phyloP scores from a whole-genome alignment of 768 basidiomycete genomes.

The Lyophyllum shimeji region DNA sequence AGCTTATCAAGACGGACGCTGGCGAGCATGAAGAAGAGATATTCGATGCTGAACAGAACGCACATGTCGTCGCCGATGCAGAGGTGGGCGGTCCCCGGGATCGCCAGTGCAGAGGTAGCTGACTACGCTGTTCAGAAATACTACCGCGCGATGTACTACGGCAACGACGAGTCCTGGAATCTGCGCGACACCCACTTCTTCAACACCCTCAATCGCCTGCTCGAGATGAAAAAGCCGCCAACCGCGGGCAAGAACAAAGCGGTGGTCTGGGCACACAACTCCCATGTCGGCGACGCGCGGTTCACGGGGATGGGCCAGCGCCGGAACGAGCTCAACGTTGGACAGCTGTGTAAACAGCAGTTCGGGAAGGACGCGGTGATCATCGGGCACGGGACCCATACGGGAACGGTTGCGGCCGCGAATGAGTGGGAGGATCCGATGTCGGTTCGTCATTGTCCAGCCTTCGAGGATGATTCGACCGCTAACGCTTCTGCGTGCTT shows the following conservation, averaged over 20 bases:
- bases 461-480: not conserved
- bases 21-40: not conserved
- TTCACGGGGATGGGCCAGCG: not conserved
- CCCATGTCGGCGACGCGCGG: not conserved
- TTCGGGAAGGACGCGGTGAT: not conserved
- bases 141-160: not conserved
- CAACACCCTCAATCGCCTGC: not conserved
- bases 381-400: not conserved
- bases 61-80: not conserved
- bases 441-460: not conserved
- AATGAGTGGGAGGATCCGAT: not conserved
- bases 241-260: not conserved
- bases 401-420: not conserved
- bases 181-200: not conserved
- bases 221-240: not conserved
- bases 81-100: not conserved
- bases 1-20: not conserved
- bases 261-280: not conserved
- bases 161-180: not conserved
- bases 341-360: not conserved
- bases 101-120: not conserved
- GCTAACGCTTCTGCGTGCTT: not conserved
- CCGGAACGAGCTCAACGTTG: not conserved
- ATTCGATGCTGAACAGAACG: not conserved
- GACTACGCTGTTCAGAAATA: not conserved